phyloP scores from a whole-genome alignment of 75 land plant species.

The Gnetum montanum region DNA sequence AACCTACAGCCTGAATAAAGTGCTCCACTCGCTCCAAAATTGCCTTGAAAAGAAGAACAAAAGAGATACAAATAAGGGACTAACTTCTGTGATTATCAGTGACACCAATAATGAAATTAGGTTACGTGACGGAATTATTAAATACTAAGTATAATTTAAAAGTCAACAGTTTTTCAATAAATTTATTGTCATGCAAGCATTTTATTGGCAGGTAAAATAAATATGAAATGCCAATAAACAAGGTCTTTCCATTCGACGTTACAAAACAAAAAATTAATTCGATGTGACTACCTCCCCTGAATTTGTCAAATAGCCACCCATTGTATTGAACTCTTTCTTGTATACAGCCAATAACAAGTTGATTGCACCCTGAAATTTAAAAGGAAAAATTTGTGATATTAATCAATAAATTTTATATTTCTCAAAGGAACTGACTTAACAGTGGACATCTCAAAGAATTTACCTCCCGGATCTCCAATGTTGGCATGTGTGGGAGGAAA shows the following conservation, averaged over 20 bases:
- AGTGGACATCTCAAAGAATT: constrained; percentile 1
- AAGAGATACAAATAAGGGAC: background rate
- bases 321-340: constrained; percentile 70
- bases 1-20: constrained; percentile 26
- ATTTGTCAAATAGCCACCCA: constrained; percentile 94
- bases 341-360: constrained; percentile 85
- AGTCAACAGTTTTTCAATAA: background rate
- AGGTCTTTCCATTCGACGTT: background rate
- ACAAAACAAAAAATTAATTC: background rate
- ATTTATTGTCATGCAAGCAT: background rate
- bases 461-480: constrained; percentile 95
- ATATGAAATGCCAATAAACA: background rate
- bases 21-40: constrained; percentile 20
- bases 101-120: background rate
- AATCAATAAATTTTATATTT: background rate
- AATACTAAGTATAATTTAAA: background rate
- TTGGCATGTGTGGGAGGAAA: constrained; percentile 98
- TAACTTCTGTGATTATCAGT: background rate
- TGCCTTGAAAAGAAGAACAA: constrained; percentile 10
- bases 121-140: background rate
- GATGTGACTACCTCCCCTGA: constrained; percentile 57
- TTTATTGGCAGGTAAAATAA: background rate
- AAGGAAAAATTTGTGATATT: background rate
- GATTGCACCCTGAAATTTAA: constrained; percentile 84
- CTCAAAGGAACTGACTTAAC: background rate